Percentiles rank a stretch among this genome's conserved stretches.
Evolutionary conservation across 371 early-diverging fungal species (phyloP).

Genomic region (Mortierella polycephala): DNA sequence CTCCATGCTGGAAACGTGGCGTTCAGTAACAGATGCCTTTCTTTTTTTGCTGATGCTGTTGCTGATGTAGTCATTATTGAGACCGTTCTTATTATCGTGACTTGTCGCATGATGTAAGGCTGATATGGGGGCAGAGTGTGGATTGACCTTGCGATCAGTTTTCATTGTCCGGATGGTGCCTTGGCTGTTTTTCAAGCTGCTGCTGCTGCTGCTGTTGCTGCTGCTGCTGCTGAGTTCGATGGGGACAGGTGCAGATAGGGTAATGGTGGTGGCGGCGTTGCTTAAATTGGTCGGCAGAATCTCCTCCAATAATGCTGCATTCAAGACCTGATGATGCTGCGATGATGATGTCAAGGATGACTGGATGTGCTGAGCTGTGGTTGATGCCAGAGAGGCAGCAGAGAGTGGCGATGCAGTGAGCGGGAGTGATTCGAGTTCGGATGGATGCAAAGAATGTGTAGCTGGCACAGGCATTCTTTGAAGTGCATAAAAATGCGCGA

Average conservation of each 20-base stretch:
- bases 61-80: not conserved
- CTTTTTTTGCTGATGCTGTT: constrained; percentile 11
- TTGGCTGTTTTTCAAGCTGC: not conserved
- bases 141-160: constrained; percentile 37
- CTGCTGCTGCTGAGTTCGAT: not conserved
- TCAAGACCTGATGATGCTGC: not conserved
- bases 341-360: not conserved
- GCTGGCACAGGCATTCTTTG: constrained; percentile 34
- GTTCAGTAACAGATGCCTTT: constrained; percentile 15
- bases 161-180: constrained; percentile 23
- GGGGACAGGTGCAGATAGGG: not conserved
- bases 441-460: constrained; percentile 16
- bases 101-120: not conserved
- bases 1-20: not conserved
- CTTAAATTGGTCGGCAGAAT: not conserved
- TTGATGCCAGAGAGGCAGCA: not conserved
- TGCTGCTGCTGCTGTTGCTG: constrained; percentile 4
- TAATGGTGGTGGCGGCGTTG: not conserved
- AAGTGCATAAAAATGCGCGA: not conserved
- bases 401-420: not conserved
- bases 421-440: constrained; percentile 6
- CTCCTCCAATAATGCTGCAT: not conserved
- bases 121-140: constrained; percentile 7
- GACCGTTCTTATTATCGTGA: not conserved
- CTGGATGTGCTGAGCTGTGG: not conserved